phyloP scores from a whole-genome alignment of 1,284 basidiomycete genomes.

The Tilletiaria anomala region DNA sequence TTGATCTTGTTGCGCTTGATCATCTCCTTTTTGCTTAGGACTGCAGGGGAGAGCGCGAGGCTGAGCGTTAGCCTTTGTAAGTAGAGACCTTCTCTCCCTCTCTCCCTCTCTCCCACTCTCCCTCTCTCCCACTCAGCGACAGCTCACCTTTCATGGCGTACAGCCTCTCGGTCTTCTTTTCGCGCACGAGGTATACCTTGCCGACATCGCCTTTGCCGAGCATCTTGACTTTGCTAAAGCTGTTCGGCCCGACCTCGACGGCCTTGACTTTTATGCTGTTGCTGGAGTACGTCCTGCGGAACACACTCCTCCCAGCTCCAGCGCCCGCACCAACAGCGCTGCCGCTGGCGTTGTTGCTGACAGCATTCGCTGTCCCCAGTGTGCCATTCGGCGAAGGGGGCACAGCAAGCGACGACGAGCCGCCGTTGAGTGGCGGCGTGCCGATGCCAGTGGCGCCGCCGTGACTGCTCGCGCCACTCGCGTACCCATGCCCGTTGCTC shows the following conservation, averaged over 20 bases:
- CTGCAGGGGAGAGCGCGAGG: constrained; percentile 4
- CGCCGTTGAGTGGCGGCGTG: no score
- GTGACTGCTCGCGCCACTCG: no score
- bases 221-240: constrained; percentile 37
- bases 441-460: no score
- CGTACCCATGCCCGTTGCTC: no score
- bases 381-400: constrained; percentile 13
- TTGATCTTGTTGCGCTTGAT: constrained; percentile 39
- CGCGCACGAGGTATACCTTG: constrained; percentile 35
- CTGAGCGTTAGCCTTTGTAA: no score
- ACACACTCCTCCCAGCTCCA: constrained; percentile 50
- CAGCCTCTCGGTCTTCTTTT: constrained; percentile 28
- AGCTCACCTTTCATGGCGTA: constrained; percentile 33
- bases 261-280: constrained; percentile 85
- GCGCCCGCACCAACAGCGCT: constrained; percentile 40
- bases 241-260: constrained; percentile 31
- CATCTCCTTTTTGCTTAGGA: constrained; percentile 38
- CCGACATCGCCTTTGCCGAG: constrained; percentile 39
- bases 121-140: not conserved
- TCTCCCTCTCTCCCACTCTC: no score
- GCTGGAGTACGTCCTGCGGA: constrained; percentile 85
- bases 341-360: constrained; percentile 40
- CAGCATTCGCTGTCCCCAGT: constrained; percentile 44
- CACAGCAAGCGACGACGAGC: not conserved
- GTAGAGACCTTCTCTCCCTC: no score